Percentiles rank a stretch among this genome's conserved stretches.
Evolutionary conservation across 768 basidiomycete genomes (phyloP).

Genomic region (Rhodosporidiobolus sp.): DNA sequence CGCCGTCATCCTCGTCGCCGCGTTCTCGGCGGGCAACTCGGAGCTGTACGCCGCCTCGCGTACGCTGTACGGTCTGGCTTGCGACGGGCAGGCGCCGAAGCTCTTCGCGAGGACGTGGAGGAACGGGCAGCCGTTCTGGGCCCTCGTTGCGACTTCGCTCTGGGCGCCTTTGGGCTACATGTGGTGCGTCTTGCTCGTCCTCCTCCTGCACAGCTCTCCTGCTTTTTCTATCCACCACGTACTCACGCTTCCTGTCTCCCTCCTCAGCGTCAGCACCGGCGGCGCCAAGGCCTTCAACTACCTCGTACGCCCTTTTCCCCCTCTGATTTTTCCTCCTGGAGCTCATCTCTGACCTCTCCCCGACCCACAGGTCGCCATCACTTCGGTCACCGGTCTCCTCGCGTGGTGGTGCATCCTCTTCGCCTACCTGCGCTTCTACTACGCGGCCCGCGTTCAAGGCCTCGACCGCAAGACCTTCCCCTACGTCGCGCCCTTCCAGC

Average conservation of each 20-base stretch:
- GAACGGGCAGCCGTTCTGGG: conserved; percentile 71
- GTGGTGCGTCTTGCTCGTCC: conserved; percentile 50
- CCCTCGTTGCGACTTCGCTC: conserved; percentile 65
- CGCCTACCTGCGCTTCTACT: conserved; percentile 77
- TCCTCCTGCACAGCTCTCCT: too few relatives aligned
- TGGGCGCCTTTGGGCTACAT: conserved; percentile 70
- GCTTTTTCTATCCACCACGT: too few relatives aligned
- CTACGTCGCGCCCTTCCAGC: conserved; percentile 62
- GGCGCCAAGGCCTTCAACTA: conserved; percentile 29
- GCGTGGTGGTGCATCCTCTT: conserved; percentile 76
- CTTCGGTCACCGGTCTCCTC: conserved; percentile 53
- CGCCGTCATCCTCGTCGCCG: conserved; percentile 67
- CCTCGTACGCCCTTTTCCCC: conserved; percentile 9
- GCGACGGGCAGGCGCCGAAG: conserved; percentile 73
- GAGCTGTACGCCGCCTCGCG: conserved; percentile 82
- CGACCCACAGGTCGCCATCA: background rate
- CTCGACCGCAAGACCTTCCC: conserved; percentile 69
- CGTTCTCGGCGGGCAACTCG: conserved; percentile 58
- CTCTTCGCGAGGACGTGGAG: conserved; percentile 63
- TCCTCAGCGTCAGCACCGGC: conserved; percentile 48
- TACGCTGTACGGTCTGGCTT: conserved; percentile 74
- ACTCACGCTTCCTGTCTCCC: too few relatives aligned
- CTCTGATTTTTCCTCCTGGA: background rate
- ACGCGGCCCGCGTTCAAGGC: conserved; percentile 77
- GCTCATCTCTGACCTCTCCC: background rate